phyloP scores from a whole-genome alignment of 1,139 yeast species.

The Nakaseomyces uthaithaninus region DNA sequence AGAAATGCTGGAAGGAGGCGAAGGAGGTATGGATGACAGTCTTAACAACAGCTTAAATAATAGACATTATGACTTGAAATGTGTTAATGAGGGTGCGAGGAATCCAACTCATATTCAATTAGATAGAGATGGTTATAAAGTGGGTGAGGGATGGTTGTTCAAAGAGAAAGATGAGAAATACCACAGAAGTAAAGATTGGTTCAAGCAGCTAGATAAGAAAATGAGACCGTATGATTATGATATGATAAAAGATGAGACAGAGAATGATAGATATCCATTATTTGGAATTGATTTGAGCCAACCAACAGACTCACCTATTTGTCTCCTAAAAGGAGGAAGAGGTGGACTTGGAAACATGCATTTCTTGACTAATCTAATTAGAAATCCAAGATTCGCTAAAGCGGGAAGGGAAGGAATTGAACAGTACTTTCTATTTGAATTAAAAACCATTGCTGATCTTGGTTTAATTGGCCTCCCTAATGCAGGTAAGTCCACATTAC shows the following conservation, averaged over 20 bases:
- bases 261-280: slow-evolving; percentile 63
- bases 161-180: slow-evolving; percentile 66
- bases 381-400: slow-evolving; percentile 86
- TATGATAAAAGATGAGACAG: slow-evolving; percentile 51
- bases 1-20: slow-evolving; percentile 16
- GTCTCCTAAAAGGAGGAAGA: slow-evolving; percentile 71
- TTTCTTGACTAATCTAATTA: slow-evolving; percentile 69
- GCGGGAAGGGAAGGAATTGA: slow-evolving; percentile 65
- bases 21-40: slow-evolving; percentile 9
- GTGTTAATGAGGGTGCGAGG: slow-evolving; percentile 18
- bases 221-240: slow-evolving; percentile 60
- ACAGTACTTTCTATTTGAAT: slow-evolving; percentile 64
- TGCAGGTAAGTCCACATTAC: slow-evolving; percentile 87
- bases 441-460: slow-evolving; percentile 81
- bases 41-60: slow-evolving; percentile 19
- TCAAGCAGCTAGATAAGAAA: slow-evolving; percentile 50
- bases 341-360: slow-evolving; percentile 98
- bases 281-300: slow-evolving; percentile 66
- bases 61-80: slow-evolving; percentile 18
- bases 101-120: slow-evolving; percentile 45
- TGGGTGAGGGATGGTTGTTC: slow-evolving; percentile 85
- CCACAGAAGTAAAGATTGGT: slow-evolving; percentile 57
- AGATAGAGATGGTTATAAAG: slow-evolving; percentile 44
- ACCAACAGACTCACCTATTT: slow-evolving; percentile 59
- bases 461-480: slow-evolving; percentile 94